A percentile compares a stretch with the other conserved stretches of the same genome.
These are phyloP conservation scores for Gentiana straminea DNA, from an alignment of 257 asterid genomes.

Conservation along the genomic window DNA sequence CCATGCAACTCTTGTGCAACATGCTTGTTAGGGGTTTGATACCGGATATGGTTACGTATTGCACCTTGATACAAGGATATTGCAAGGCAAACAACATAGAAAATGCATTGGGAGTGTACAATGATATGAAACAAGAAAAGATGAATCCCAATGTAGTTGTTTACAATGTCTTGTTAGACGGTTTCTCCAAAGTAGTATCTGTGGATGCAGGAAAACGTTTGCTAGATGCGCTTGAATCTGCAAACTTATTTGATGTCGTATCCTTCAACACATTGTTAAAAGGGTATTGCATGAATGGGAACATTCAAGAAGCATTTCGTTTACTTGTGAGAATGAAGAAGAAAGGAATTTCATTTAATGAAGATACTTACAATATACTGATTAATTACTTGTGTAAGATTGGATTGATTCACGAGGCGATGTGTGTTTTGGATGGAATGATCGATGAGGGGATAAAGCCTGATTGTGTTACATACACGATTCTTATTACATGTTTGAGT, in stretches of 20 bases:
- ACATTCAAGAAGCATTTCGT: conserved; percentile 30
- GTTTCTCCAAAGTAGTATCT: conserved; percentile 48
- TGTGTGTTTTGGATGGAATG: conserved; percentile 36
- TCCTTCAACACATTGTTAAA: conserved; percentile 51
- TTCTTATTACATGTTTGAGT: conserved; percentile 30
- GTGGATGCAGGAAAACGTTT: conserved; percentile 26
- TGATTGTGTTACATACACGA: conserved; percentile 47
- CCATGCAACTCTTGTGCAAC: conserved; percentile 44
- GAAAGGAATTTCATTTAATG: conserved; percentile 32
- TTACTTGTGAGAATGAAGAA: conserved; percentile 44
- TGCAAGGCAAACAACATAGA: conserved; percentile 34
- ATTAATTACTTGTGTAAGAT: conserved; percentile 42
- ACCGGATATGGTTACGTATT: conserved; percentile 58
- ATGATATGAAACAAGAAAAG: conserved; percentile 34
- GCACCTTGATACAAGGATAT: conserved; percentile 53
- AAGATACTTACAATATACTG: conserved; percentile 47
- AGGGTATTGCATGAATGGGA: conserved; percentile 39
- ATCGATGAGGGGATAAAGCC: conserved; percentile 32
- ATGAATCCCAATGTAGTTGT: conserved; percentile 54
- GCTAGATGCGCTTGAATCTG: conserved; percentile 32
- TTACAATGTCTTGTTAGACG: conserved; percentile 50
- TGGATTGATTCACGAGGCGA: conserved; percentile 49
- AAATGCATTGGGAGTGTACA: conserved; percentile 34
- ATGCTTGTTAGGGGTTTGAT: conserved; percentile 70
- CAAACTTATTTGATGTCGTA: conserved; percentile 33